These are phyloP conservation scores for Cutaneotrichosporon mucoides DNA, from an alignment of 1,284 basidiomycete genomes.

Conservation along the genomic window DNA sequence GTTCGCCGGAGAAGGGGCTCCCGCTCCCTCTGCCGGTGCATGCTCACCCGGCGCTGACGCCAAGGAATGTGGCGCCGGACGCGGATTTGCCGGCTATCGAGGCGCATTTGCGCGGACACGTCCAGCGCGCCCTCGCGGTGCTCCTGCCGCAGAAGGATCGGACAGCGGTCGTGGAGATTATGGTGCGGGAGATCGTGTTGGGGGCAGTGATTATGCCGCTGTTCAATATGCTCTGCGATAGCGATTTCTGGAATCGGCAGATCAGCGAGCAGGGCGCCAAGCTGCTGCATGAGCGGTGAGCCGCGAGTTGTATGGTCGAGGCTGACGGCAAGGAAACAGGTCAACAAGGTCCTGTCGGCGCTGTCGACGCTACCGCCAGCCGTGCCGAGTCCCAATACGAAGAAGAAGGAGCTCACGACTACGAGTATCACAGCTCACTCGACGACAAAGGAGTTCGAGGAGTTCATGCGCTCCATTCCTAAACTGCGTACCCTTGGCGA, in stretches of 20 bases:
- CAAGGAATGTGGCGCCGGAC: slow-evolving; percentile 60
- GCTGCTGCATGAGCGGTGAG: slow-evolving; percentile 43
- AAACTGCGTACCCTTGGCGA: slow-evolving; percentile 77
- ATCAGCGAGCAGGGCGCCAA: slow-evolving; percentile 64
- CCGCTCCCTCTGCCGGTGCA: slow-evolving; percentile 32
- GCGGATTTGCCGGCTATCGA: slow-evolving; percentile 86
- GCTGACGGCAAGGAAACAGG: slow-evolving; percentile 46
- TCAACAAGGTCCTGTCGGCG: slow-evolving; percentile 53
- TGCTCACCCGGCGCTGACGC: slow-evolving; percentile 72
- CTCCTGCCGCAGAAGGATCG: slow-evolving; percentile 72
- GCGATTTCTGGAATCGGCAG: slow-evolving; percentile 91
- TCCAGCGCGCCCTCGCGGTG: slow-evolving; percentile 65
- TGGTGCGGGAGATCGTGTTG: slow-evolving; percentile 75
- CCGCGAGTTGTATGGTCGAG: neutral
- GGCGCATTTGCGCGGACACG: slow-evolving; percentile 66
- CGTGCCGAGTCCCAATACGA: neutral
- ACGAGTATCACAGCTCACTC: slow-evolving; percentile 32
- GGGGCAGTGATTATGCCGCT: slow-evolving; percentile 78
- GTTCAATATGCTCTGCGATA: slow-evolving; percentile 87
- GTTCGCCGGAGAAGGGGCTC: slow-evolving; percentile 47
- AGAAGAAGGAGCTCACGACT: neutral
- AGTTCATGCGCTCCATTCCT: slow-evolving; percentile 77
- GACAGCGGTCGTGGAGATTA: slow-evolving; percentile 66
- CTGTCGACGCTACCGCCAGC: slow-evolving; percentile 42
- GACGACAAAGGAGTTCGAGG: slow-evolving; percentile 70